phyloP scores from a whole-genome alignment of 2,329 filamentous ascomycete genomes.

The Daldinia sp. region DNA sequence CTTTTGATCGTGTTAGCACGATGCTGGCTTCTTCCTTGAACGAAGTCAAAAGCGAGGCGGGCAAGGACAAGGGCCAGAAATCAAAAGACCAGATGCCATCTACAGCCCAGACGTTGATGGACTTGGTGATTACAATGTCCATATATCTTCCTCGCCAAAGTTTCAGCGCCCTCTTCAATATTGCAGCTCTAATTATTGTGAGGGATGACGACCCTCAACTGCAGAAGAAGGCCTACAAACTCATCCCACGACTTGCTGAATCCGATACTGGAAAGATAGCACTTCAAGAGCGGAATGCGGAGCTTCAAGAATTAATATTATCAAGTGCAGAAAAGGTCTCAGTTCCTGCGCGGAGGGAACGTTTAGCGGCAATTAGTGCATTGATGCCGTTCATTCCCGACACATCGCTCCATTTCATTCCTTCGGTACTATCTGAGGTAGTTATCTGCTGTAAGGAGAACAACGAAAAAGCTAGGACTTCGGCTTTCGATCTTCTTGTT shows the following conservation, averaged over 20 bases:
- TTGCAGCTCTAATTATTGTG: conserved; percentile 84
- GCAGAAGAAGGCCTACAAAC: conserved; percentile 99
- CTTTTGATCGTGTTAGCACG: conserved; percentile 86
- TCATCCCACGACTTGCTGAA: conserved; percentile 89
- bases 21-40: conserved; percentile 82
- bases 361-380: conserved; percentile 83
- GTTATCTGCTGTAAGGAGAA: conserved; percentile 98
- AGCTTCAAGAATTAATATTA: conserved; percentile 86
- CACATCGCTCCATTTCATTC: conserved; percentile 90
- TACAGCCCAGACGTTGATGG: conserved; percentile 94
- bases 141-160: conserved; percentile 90
- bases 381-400: conserved; percentile 83
- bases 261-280: conserved; percentile 83
- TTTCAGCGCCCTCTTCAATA: conserved; percentile 86
- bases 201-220: conserved; percentile 88
- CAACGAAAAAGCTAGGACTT: conserved; percentile 91
- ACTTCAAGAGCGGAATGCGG: conserved; percentile 77
- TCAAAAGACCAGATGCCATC: conserved; percentile 82
- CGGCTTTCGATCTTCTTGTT: conserved; percentile 90
- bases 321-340: conserved; percentile 86
- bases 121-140: conserved; percentile 95
- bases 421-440: conserved; percentile 89
- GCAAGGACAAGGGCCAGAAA: conserved; percentile 70
- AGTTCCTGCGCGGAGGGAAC: conserved; percentile 85
- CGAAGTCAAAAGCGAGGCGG: conserved; percentile 67